A percentile compares a stretch with the other conserved stretches of the same genome.
phyloP scores from a whole-genome alignment of 2,329 filamentous ascomycete species.

The Macrophomina phaseolina region DNA sequence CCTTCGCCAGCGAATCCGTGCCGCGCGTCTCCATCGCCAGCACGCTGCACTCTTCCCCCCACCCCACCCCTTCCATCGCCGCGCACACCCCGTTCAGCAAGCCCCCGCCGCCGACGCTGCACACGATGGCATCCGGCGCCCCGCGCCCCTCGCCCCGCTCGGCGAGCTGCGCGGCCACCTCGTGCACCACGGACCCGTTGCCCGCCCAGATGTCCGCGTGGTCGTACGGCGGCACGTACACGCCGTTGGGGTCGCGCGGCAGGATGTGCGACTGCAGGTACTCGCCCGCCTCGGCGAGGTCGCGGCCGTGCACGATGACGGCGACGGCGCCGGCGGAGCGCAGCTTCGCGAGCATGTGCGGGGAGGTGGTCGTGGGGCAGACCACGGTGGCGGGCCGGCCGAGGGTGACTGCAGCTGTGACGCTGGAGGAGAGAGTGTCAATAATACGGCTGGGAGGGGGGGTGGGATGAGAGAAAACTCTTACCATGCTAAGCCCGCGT shows the following conservation, averaged over 20 bases:
- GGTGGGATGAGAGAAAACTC: neutral
- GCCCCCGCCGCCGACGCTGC: constrained; percentile 81
- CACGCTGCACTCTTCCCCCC: constrained; percentile 49
- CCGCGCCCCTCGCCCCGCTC: constrained; percentile 41
- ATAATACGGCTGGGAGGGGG: neutral
- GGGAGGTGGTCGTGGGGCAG: constrained; percentile 69
- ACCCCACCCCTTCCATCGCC: constrained; percentile 7
- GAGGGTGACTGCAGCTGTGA: constrained; percentile 71
- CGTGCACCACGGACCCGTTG: constrained; percentile 63
- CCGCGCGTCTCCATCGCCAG: constrained; percentile 79
- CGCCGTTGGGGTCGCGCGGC: constrained; percentile 42
- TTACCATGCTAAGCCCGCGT: constrained; percentile 73
- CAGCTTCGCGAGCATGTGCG: constrained; percentile 75
- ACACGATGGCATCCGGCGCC: constrained; percentile 72
- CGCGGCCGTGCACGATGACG: constrained; percentile 71
- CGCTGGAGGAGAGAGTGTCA: constrained; percentile 47
- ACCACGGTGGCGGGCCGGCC: constrained; percentile 74
- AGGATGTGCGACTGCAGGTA: constrained; percentile 67
- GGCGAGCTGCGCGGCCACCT: constrained; percentile 51
- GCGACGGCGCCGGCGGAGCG: constrained; percentile 68
- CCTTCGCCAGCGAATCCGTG: constrained; percentile 71
- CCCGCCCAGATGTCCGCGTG: constrained; percentile 72
- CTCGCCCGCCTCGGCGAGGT: constrained; percentile 72
- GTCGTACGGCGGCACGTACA: constrained; percentile 75
- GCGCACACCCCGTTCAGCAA: constrained; percentile 74